Percentiles rank a stretch among this genome's conserved stretches.
Conservation (phyloP, 2,329 filamentous ascomycete genomes). For the Alternaria conjuncta region DNA sequence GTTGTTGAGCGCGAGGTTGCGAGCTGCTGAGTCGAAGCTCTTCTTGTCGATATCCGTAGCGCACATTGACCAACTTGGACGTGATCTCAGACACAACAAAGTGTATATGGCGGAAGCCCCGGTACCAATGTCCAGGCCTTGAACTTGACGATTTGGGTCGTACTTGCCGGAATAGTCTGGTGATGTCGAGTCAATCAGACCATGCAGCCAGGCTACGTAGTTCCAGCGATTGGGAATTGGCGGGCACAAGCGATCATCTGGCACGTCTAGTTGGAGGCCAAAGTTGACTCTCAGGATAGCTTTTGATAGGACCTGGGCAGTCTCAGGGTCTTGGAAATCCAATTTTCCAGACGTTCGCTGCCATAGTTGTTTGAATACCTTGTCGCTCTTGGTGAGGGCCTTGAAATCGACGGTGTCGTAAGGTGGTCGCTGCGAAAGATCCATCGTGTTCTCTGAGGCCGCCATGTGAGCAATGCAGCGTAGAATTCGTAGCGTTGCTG, state of each 20-base stretch:
- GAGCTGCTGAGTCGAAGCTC: slow-evolving; percentile 69
- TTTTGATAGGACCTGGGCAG: slow-evolving; percentile 79
- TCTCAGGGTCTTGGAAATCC: slow-evolving; percentile 79
- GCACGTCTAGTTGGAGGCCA: slow-evolving; percentile 71
- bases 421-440: slow-evolving; percentile 34
- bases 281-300: slow-evolving; percentile 80
- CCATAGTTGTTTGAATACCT: slow-evolving; percentile 63
- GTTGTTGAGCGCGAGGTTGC: slow-evolving; percentile 72
- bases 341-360: slow-evolving; percentile 62
- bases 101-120: slow-evolving; percentile 93
- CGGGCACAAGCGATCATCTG: slow-evolving; percentile 81
- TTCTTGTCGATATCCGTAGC: slow-evolving; percentile 74
- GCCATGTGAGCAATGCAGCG: not conserved
- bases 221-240: slow-evolving; percentile 78
- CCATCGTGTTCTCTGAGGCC: slow-evolving; percentile 15
- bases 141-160: slow-evolving; percentile 58
- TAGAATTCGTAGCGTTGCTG: not conserved
- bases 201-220: slow-evolving; percentile 89
- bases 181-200: slow-evolving; percentile 74
- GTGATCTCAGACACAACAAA: slow-evolving; percentile 74
- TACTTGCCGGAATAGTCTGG: slow-evolving; percentile 56
- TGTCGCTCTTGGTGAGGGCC: slow-evolving; percentile 63
- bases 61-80: slow-evolving; percentile 66
- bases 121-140: slow-evolving; percentile 85
- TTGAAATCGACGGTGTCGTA: slow-evolving; percentile 69